Evolutionary conservation across 371 early-diverging fungal genomes (phyloP).

Genomic region (Gilbertella persicaria): DNA sequence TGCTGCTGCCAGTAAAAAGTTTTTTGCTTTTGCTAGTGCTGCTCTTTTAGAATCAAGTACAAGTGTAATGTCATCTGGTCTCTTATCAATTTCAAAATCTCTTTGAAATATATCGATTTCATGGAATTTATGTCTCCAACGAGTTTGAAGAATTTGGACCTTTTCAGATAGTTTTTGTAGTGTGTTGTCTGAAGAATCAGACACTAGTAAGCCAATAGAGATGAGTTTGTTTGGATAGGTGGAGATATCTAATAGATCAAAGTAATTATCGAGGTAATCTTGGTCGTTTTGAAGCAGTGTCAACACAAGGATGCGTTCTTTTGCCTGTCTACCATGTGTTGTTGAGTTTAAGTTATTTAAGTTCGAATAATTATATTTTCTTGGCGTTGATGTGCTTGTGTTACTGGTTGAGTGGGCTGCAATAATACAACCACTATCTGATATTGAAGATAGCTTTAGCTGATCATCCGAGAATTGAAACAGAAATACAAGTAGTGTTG

Average conservation of each 20-base stretch:
- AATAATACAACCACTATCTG: too few relatives aligned
- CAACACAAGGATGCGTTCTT: constrained; percentile 37
- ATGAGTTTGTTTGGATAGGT: constrained; percentile 42
- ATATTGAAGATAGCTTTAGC: too few relatives aligned
- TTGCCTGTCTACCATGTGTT: constrained; percentile 7
- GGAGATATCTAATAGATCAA: constrained; percentile 40
- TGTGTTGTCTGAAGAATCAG: constrained; percentile 47
- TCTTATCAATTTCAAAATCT: constrained; percentile 12
- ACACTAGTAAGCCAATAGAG: constrained; percentile 49
- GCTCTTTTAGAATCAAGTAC: constrained; percentile 29
- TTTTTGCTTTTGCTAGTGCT: constrained; percentile 55
- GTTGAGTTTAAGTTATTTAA: constrained; percentile 19
- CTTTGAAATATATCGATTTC: constrained; percentile 23
- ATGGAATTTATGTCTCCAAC: constrained; percentile 33
- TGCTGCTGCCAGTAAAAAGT: constrained; percentile 51
- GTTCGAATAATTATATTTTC: constrained; percentile 14
- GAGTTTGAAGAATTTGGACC: constrained; percentile 18
- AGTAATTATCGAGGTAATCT: constrained; percentile 48
- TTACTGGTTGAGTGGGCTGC: too few relatives aligned
- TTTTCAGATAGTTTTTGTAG: constrained; percentile 34
- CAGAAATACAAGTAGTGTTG: too few relatives aligned
- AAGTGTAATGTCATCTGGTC: constrained; percentile 11
- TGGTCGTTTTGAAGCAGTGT: constrained; percentile 49
- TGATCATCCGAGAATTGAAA: too few relatives aligned
- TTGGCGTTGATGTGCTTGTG: too few relatives aligned